phyloP scores from a whole-genome alignment of 2,329 filamentous ascomycete species.

The Xylaria digitata region DNA sequence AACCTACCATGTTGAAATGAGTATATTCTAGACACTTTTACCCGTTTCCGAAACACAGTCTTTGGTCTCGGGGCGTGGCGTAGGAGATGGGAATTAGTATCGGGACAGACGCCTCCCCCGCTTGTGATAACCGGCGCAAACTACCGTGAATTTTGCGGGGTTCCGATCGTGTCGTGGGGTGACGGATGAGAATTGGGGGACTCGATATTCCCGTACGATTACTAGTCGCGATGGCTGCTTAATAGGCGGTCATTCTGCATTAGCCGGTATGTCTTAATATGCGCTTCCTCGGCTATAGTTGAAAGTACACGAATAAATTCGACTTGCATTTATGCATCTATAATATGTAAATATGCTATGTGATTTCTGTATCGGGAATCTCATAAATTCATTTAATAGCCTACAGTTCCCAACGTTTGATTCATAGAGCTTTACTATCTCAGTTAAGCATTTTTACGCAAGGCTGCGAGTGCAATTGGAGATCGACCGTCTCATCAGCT shows the following conservation, averaged over 20 bases:
- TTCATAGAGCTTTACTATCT: too few relatives aligned
- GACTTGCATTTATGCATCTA: too few relatives aligned
- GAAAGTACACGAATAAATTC: too few relatives aligned
- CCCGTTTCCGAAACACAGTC: not conserved
- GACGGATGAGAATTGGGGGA: not conserved
- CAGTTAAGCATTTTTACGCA: too few relatives aligned
- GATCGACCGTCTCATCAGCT: too few relatives aligned
- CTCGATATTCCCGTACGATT: conserved; percentile 7
- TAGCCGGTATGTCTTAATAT: not conserved
- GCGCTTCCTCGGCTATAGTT: too few relatives aligned
- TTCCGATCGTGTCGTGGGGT: not conserved
- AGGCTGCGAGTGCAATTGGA: too few relatives aligned
- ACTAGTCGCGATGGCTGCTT: not conserved
- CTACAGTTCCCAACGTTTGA: too few relatives aligned
- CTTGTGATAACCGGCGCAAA: not conserved
- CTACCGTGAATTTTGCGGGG: not conserved
- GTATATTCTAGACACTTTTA: not conserved
- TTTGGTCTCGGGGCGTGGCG: not conserved
- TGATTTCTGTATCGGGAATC: too few relatives aligned
- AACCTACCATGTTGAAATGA: conserved; percentile 18
- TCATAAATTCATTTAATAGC: too few relatives aligned
- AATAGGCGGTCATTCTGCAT: not conserved
- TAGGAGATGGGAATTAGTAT: not conserved
- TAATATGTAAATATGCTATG: too few relatives aligned
- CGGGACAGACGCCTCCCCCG: not conserved